phyloP scores from a whole-genome alignment of 495 filamentous ascomycete species.

The Aspergillus olivimuriae region DNA sequence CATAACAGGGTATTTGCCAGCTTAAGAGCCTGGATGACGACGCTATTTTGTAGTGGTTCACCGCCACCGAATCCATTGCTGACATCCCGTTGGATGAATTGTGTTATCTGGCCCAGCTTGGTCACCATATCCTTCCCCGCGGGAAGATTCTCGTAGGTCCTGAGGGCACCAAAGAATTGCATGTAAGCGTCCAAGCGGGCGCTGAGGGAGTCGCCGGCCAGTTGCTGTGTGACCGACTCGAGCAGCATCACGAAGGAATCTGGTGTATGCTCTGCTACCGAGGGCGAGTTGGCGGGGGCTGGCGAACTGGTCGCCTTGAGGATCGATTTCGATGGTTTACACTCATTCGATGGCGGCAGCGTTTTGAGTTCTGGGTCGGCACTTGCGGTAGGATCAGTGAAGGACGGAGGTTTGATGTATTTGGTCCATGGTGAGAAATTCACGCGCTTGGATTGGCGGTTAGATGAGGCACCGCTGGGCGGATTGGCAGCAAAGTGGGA shows the following conservation, averaged over 20 bases:
- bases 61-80: constrained; percentile 26
- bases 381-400: constrained; percentile 37
- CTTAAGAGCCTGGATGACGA: constrained; percentile 70
- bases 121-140: constrained; percentile 61
- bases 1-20: constrained; percentile 66
- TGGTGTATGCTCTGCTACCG: constrained; percentile 33
- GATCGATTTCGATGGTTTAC: constrained; percentile 75
- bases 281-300: constrained; percentile 29
- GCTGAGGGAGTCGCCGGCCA: constrained; percentile 61
- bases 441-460: constrained; percentile 58
- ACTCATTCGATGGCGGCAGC: constrained; percentile 53
- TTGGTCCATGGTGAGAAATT: constrained; percentile 68
- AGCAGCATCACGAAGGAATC: constrained; percentile 62
- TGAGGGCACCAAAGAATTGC: constrained; percentile 65
- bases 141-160: constrained; percentile 70
- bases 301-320: constrained; percentile 59
- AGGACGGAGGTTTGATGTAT: constrained; percentile 56
- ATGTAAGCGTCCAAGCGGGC: constrained; percentile 81
- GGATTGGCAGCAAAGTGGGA: constrained; percentile 41
- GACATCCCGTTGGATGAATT: constrained; percentile 77
- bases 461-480: constrained; percentile 28
- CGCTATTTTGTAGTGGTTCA: constrained; percentile 46
- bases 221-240: constrained; percentile 70
- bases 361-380: constrained; percentile 39
- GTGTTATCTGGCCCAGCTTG: constrained; percentile 68